phyloP scores from a whole-genome alignment of 257 asterid genomes.

The Solanum tarijense region DNA sequence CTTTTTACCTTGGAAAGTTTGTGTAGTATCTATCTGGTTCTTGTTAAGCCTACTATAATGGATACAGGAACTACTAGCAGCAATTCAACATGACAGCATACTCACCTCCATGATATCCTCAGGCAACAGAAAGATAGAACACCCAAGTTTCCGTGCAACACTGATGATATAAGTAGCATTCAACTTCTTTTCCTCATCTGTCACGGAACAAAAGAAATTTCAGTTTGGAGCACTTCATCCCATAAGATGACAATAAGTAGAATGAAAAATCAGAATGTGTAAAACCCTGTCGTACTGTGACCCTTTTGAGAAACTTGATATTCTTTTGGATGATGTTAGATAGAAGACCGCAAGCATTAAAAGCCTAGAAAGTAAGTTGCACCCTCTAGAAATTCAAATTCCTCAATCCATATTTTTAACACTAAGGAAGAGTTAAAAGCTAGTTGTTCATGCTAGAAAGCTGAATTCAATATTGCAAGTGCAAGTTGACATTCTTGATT shows the following conservation, averaged over 20 bases:
- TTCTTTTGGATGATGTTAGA: background rate
- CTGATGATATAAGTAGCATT: conserved; percentile 97
- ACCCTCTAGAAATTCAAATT: background rate
- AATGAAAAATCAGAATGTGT: background rate
- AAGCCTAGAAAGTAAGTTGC: background rate
- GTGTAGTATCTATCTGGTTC: background rate
- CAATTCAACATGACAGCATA: background rate
- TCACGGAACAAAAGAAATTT: conserved; percentile 7
- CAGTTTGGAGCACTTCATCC: background rate
- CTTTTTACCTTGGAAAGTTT: background rate
- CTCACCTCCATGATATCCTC: conserved; percentile 95
- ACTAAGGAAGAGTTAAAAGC: background rate
- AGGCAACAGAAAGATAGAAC: conserved; percentile 93
- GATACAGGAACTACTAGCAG: background rate
- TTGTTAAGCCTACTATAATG: background rate
- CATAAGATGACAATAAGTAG: background rate
- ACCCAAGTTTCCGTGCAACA: conserved; percentile 94
- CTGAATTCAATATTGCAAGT: background rate
- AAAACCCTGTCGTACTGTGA: background rate
- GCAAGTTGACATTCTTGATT: background rate
- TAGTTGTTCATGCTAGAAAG: background rate
- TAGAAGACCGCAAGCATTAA: background rate
- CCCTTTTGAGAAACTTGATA: background rate
- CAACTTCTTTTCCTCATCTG: conserved; percentile 89
- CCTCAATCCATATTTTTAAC: background rate